Percentiles rank a stretch among this genome's conserved stretches.
Conservation (phyloP, 306 rosid genomes). For the Cucurbita ficifolia region DNA sequence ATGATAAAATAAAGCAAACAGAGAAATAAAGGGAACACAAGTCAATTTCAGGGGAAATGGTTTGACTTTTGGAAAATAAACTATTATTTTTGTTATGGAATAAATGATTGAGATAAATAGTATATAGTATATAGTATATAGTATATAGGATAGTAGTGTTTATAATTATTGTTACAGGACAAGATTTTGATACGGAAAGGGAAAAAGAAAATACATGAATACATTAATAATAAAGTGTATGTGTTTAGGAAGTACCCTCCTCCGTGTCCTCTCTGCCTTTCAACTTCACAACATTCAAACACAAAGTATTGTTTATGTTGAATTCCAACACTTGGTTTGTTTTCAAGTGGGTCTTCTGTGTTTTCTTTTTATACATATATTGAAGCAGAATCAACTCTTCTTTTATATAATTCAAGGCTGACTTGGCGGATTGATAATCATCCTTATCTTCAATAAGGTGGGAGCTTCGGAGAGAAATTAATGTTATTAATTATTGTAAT, state of each 20-base stretch:
- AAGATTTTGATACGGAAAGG: not conserved
- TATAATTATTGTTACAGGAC: not conserved
- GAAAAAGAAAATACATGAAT: too few species aligned
- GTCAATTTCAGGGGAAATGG: not conserved
- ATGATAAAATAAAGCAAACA: not conserved
- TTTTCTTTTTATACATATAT: not conserved
- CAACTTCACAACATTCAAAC: not conserved
- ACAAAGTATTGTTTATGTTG: not conserved
- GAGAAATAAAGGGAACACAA: not conserved
- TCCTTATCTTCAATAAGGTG: not conserved
- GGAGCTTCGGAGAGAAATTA: not conserved
- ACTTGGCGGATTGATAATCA: not conserved
- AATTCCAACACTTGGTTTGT: not conserved
- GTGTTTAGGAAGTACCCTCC: not conserved
- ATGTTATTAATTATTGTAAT: not conserved
- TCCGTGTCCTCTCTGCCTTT: not conserved
- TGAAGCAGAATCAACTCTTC: not conserved
- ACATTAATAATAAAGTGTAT: too few species aligned
- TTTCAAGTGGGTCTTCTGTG: not conserved
- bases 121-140: not conserved
- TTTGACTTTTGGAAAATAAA: not conserved
- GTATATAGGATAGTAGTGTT: not conserved
- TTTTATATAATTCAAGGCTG: not conserved
- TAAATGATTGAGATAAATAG: not conserved
- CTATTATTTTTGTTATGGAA: not conserved